These are phyloP conservation scores for Naganishia antarctica DNA, from an alignment of 768 basidiomycete species.

Conservation along the genomic window DNA sequence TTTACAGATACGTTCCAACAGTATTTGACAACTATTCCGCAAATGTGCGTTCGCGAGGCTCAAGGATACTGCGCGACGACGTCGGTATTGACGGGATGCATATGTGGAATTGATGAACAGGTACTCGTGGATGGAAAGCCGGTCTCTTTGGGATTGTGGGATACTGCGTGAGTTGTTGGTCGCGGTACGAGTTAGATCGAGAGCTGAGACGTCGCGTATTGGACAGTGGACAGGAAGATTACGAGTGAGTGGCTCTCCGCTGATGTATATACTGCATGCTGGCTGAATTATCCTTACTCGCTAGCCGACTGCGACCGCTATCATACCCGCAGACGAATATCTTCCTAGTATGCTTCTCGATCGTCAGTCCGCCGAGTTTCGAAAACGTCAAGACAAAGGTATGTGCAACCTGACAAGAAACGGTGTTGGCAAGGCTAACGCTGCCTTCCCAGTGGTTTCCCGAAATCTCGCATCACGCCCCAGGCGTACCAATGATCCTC, in stretches of 20 bases:
- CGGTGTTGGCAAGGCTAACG: too few species aligned
- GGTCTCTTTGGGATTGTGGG: constrained; percentile 95
- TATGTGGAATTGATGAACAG: too few species aligned
- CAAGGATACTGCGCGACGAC: too few species aligned
- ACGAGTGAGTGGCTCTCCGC: constrained; percentile 64
- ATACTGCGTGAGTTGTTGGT: constrained; percentile 60
- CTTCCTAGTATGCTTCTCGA: constrained; percentile 89
- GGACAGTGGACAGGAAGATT: constrained; percentile 77
- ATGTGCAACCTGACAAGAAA: too few species aligned
- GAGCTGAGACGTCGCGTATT: not conserved
- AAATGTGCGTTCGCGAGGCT: constrained; percentile 4
- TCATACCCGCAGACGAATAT: constrained; percentile 99
- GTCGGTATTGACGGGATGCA: too few species aligned
- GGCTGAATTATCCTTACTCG: too few species aligned
- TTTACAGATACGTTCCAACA: constrained; percentile 46
- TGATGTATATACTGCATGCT: not conserved
- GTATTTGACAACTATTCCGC: constrained; percentile 96
- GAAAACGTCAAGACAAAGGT: constrained; percentile 66
- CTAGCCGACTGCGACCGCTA: constrained; percentile 56
- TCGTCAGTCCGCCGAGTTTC: constrained; percentile 86
- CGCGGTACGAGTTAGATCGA: not conserved
- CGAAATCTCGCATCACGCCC: constrained; percentile 63
- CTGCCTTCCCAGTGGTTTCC: constrained; percentile 26
- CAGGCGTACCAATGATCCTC: constrained; percentile 83
- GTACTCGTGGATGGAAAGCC: constrained; percentile 80